Evolutionary conservation across 1,139 yeast species (phyloP).

Genomic region (Entelexis sorbosivorans): DNA sequence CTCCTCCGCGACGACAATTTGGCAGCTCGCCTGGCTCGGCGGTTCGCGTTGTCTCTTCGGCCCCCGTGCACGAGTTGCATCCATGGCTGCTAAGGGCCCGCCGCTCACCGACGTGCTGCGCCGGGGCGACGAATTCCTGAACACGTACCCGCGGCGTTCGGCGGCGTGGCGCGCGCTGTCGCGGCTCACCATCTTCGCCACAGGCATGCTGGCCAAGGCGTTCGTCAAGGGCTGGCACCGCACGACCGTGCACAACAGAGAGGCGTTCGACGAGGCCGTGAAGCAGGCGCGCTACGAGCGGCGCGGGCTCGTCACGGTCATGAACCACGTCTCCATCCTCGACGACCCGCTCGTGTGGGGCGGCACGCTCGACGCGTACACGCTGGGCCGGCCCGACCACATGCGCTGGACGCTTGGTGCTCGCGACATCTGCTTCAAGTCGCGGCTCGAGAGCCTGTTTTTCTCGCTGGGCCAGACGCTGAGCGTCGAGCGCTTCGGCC

Average conservation of each 20-base stretch:
- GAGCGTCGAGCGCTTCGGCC: slow-evolving; percentile 78
- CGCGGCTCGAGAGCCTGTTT: slow-evolving; percentile 34
- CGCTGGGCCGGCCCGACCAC: slow-evolving; percentile 38
- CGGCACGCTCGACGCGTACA: slow-evolving; percentile 38
- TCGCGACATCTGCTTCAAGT: slow-evolving; percentile 74
- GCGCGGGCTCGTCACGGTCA: slow-evolving; percentile 70
- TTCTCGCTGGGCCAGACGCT: slow-evolving; percentile 82
- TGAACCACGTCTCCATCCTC: slow-evolving; percentile 91
- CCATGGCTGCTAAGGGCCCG: neutral
- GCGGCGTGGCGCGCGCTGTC: slow-evolving; percentile 57
- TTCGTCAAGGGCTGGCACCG: slow-evolving; percentile 50
- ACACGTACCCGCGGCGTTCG: slow-evolving; percentile 48
- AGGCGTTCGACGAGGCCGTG: slow-evolving; percentile 53
- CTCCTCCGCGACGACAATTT: too few species aligned
- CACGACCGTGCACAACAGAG: slow-evolving; percentile 51
- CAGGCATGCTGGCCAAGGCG: slow-evolving; percentile 57
- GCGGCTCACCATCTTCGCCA: slow-evolving; percentile 55
- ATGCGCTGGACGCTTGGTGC: slow-evolving; percentile 95
- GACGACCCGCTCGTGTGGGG: slow-evolving; percentile 94
- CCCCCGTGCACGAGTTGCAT: too few species aligned
- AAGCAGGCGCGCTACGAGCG: slow-evolving; percentile 52
- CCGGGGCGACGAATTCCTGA: slow-evolving; percentile 66
- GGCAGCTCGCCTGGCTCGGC: too few species aligned
- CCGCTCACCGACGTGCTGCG: slow-evolving; percentile 33
- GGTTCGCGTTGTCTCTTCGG: neutral